A percentile compares a stretch with the other conserved stretches of the same genome.
These are phyloP conservation scores for Phoma herbarum DNA, from an alignment of 2,329 filamentous ascomycete species.

Conservation along the genomic window DNA sequence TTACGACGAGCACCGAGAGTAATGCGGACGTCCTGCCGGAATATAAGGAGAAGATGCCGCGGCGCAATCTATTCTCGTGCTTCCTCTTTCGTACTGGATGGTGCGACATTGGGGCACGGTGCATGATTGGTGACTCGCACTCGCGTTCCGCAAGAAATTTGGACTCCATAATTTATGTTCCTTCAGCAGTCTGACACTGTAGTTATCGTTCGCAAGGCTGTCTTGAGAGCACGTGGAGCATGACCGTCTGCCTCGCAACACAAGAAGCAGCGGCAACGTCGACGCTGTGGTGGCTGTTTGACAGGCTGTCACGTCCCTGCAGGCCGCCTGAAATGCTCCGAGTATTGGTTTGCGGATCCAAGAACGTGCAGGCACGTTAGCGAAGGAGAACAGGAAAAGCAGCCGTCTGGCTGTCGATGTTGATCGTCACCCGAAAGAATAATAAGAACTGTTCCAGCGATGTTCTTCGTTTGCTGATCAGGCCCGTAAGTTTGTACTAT, in stretches of 20 bases:
- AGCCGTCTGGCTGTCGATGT: conserved; percentile 25
- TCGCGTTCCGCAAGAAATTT: conserved; percentile 31
- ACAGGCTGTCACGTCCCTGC: conserved; percentile 8
- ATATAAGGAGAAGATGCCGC: conserved; percentile 32
- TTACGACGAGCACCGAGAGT: conserved; percentile 38
- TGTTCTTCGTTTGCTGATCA: conserved; percentile 28
- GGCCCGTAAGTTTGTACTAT: conserved; percentile 28
- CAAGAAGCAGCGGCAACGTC: conserved; percentile 5
- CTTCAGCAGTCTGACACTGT: conserved; percentile 22
- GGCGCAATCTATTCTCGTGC: conserved; percentile 30
- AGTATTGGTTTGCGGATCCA: conserved; percentile 23
- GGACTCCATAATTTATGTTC: conserved; percentile 24
- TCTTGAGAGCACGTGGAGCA: conserved; percentile 30
- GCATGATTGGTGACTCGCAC: conserved; percentile 34
- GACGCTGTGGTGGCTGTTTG: conserved; percentile 8
- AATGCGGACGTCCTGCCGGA: conserved; percentile 26
- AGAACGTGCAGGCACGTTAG: conserved; percentile 29
- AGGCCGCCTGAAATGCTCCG: conserved; percentile 13
- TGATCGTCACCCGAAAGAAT: conserved; percentile 34
- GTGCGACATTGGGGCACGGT: conserved; percentile 43
- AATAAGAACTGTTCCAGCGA: conserved; percentile 22
- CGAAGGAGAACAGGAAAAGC: conserved; percentile 25
- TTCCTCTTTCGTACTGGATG: conserved; percentile 38
- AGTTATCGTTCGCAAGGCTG: conserved; percentile 31
- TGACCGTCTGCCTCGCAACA: conserved; percentile 23